phyloP scores from a whole-genome alignment of 1,139 yeast genomes.

The Scheffersomyces illinoinensis region DNA sequence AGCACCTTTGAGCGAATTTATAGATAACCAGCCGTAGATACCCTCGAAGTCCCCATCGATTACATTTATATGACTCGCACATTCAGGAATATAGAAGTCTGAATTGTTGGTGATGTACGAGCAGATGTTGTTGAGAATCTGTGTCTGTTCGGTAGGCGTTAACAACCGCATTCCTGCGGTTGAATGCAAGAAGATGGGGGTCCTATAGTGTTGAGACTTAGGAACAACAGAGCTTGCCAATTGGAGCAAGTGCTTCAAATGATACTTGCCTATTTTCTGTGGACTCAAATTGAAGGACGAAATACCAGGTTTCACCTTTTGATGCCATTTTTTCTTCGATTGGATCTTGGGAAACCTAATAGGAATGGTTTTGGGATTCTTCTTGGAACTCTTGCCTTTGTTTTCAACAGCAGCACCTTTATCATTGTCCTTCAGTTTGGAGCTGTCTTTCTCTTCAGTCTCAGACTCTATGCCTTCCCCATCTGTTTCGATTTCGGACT shows the following conservation, averaged over 20 bases:
- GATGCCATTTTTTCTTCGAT: constrained; percentile 54
- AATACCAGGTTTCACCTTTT: constrained; percentile 68
- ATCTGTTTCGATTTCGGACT: constrained; percentile 12
- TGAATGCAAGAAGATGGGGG: constrained; percentile 77
- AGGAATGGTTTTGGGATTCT: neutral
- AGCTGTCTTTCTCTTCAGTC: neutral
- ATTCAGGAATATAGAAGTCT: constrained; percentile 59
- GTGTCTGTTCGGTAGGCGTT: constrained; percentile 52
- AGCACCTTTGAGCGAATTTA: constrained; percentile 67
- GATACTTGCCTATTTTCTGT: constrained; percentile 58
- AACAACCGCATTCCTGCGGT: constrained; percentile 82
- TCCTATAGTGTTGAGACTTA: constrained; percentile 60
- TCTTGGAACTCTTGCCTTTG: neutral
- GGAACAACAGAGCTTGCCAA: constrained; percentile 66
- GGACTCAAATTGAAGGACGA: constrained; percentile 55
- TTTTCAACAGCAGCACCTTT: neutral
- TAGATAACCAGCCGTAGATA: constrained; percentile 76
- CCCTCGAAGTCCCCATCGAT: constrained; percentile 83
- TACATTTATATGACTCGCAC: constrained; percentile 61
- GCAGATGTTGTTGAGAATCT: constrained; percentile 57
- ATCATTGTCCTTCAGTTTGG: neutral
- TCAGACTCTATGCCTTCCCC: constrained; percentile 4
- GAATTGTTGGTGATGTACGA: constrained; percentile 51
- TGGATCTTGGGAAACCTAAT: constrained; percentile 41
- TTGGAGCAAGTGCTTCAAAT: constrained; percentile 54